Evolutionary conservation across 305 asterid genomes (phyloP).

Genomic region (Coffea humblotiana): DNA sequence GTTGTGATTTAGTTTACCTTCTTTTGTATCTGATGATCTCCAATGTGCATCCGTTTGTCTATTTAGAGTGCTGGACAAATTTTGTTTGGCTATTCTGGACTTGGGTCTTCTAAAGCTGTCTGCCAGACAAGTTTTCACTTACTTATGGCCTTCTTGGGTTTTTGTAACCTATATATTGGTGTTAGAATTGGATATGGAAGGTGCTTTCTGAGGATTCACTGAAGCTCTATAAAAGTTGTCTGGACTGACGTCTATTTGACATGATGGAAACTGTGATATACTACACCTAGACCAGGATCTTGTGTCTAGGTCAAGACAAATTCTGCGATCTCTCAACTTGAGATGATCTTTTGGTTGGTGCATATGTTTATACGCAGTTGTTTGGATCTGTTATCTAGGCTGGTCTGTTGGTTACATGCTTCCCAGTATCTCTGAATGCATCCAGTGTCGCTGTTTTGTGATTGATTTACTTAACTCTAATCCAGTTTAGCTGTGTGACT

Average conservation of each 20-base stretch:
- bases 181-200: neutral
- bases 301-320: neutral
- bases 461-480: neutral
- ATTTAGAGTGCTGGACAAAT: neutral
- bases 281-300: neutral
- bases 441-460: neutral
- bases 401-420: neutral
- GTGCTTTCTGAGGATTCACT: neutral
- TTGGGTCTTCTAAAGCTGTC: neutral
- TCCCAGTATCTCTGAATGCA: neutral
- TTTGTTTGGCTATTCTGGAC: neutral
- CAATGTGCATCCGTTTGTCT: neutral
- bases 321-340: neutral
- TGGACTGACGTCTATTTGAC: neutral
- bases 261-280: neutral
- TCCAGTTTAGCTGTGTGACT: neutral
- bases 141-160: neutral
- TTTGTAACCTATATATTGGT: no score
- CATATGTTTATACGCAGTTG: neutral
- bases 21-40: no score
- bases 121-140: neutral
- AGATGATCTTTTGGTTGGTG: neutral
- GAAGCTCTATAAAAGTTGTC: neutral
- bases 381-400: neutral
- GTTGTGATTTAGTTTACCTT: neutral